These are phyloP conservation scores for Lonicera japonica DNA, from an alignment of 129 eudicot genomes.

Conservation along the genomic window DNA sequence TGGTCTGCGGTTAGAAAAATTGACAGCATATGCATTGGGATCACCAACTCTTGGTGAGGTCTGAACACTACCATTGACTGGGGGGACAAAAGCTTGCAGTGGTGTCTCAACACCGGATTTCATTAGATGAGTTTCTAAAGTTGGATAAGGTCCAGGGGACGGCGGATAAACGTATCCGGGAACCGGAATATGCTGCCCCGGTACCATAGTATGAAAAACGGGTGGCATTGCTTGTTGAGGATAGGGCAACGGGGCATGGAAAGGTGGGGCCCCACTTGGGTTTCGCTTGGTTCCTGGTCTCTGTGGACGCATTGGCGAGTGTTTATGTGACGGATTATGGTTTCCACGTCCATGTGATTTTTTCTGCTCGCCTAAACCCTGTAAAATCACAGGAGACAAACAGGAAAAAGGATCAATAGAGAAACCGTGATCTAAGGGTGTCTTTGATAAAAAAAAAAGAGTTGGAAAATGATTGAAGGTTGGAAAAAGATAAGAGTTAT, in stretches of 20 bases:
- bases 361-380: slow-evolving; percentile 54
- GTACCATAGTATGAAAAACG: slow-evolving; percentile 50
- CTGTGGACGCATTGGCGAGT: slow-evolving; percentile 40
- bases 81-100: slow-evolving; percentile 38
- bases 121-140: slow-evolving; percentile 20
- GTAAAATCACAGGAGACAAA: slow-evolving; percentile 9
- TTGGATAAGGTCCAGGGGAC: slow-evolving; percentile 39
- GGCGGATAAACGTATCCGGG: slow-evolving; percentile 61
- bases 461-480: neutral
- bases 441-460: too few species aligned
- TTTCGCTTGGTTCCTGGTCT: slow-evolving; percentile 53
- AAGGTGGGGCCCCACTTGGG: slow-evolving; percentile 42
- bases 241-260: slow-evolving; percentile 56
- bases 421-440: neutral
- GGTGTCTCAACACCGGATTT: slow-evolving; percentile 29
- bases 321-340: slow-evolving; percentile 42
- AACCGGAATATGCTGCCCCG: slow-evolving; percentile 46
- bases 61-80: slow-evolving; percentile 34
- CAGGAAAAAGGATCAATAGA: neutral
- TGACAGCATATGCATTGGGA: slow-evolving; percentile 35
- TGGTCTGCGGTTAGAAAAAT: slow-evolving; percentile 45
- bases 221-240: slow-evolving; percentile 55
- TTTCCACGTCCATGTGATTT: slow-evolving; percentile 51
- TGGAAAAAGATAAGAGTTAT: neutral
- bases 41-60: slow-evolving; percentile 46